Percentiles rank a stretch among this genome's conserved stretches.
Evolutionary conservation across 768 basidiomycete species (phyloP).

Genomic region (Auricularia sp.): DNA sequence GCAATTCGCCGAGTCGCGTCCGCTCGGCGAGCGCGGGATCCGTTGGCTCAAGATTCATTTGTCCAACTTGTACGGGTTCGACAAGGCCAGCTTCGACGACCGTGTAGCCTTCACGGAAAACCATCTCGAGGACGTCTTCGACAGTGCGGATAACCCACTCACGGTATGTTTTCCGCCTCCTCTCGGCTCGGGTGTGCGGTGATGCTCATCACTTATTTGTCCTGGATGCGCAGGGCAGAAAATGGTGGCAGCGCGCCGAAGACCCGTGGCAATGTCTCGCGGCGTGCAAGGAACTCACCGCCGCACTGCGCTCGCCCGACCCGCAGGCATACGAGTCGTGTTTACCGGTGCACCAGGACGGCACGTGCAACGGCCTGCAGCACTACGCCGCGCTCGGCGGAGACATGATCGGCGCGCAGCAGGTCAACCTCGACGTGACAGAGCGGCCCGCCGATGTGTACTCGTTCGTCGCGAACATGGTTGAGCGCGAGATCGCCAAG

Average conservation of each 20-base stretch:
- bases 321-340: slow-evolving; percentile 47
- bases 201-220: neutral
- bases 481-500: slow-evolving; percentile 51
- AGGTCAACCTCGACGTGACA: slow-evolving; percentile 81
- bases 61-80: slow-evolving; percentile 85
- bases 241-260: slow-evolving; percentile 88
- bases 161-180: slow-evolving; percentile 33
- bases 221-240: slow-evolving; percentile 37
- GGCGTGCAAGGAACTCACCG: slow-evolving; percentile 78
- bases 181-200: neutral
- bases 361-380: slow-evolving; percentile 96
- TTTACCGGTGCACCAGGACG: slow-evolving; percentile 95
- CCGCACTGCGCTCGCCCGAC: slow-evolving; percentile 62
- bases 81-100: slow-evolving; percentile 91
- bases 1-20: slow-evolving; percentile 67
- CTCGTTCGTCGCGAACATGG: slow-evolving; percentile 79
- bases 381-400: slow-evolving; percentile 98
- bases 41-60: slow-evolving; percentile 94
- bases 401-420: slow-evolving; percentile 74
- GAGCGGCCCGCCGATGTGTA: slow-evolving; percentile 93
- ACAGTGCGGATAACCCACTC: slow-evolving; percentile 73
- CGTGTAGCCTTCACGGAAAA: slow-evolving; percentile 71
- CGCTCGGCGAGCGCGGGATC: slow-evolving; percentile 74
- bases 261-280: slow-evolving; percentile 98
- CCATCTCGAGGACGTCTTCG: slow-evolving; percentile 65